Evolutionary conservation across 768 basidiomycete genomes (phyloP).

Genomic region (Tricholoma furcatifolium): DNA sequence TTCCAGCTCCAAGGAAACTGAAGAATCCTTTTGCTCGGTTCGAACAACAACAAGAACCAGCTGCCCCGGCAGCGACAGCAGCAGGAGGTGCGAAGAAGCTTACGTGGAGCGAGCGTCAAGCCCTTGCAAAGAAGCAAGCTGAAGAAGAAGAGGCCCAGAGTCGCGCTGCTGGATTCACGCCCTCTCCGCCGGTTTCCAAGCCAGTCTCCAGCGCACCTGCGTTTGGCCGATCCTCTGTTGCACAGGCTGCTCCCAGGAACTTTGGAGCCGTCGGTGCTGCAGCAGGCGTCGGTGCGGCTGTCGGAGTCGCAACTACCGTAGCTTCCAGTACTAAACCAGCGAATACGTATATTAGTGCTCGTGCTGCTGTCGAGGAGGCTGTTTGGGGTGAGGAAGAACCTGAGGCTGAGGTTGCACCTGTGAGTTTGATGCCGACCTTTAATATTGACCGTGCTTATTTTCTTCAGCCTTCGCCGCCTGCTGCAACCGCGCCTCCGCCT

Average conservation of each 20-base stretch:
- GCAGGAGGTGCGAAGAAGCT: conserved; percentile 65
- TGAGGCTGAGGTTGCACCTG: conserved; percentile 26
- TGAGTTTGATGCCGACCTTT: conserved; percentile 17
- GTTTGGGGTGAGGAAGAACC: conserved; percentile 29
- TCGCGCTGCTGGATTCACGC: conserved; percentile 48
- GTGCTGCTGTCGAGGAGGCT: conserved; percentile 29
- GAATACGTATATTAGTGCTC: conserved; percentile 19
- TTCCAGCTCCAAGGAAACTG: conserved; percentile 84
- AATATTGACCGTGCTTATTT: conserved; percentile 6
- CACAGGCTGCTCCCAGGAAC: conserved; percentile 36
- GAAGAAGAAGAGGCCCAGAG: conserved; percentile 76
- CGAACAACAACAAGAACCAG: conserved; percentile 45
- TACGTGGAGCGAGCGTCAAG: conserved; percentile 94
- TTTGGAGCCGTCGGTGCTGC: conserved; percentile 39
- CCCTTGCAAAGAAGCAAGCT: conserved; percentile 81
- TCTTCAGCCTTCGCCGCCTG: conserved; percentile 35
- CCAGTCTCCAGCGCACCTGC: conserved; percentile 43
- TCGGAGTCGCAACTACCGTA: conserved; percentile 33
- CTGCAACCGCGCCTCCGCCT: conserved; percentile 19
- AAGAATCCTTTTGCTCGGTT: conserved; percentile 77
- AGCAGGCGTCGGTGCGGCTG: conserved; percentile 35
- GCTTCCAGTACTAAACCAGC: conserved; percentile 27
- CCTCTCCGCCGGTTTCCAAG: conserved; percentile 32
- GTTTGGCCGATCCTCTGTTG: conserved; percentile 41
- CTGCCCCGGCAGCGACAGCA: conserved; percentile 25